Evolutionary conservation across 441 rosid species (phyloP).

Genomic region (Sinapis alba): DNA sequence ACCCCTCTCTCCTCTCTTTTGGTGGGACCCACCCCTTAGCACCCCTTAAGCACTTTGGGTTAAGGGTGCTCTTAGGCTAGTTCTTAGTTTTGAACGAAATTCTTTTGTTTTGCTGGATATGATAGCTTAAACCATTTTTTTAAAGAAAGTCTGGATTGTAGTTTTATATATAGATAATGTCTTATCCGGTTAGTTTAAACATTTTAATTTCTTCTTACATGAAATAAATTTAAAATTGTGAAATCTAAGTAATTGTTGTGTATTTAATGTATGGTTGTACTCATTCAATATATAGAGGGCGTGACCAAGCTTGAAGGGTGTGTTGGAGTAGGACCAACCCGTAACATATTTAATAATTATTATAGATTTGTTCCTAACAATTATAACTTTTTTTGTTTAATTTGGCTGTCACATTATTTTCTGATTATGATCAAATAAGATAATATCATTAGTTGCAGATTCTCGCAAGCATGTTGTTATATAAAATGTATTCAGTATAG

Average conservation of each 20-base stretch:
- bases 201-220: background rate
- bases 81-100: background rate
- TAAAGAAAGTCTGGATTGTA: background rate
- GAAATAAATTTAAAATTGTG: background rate
- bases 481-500: background rate
- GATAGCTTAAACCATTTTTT: background rate
- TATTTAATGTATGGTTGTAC: constrained; percentile 9
- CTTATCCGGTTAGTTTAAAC: background rate
- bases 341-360: background rate
- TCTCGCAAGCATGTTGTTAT: constrained; percentile 2
- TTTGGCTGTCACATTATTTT: constrained; percentile 37
- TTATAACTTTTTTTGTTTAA: background rate
- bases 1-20: too few species aligned
- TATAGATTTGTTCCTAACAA: background rate
- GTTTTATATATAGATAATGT: background rate
- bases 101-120: background rate
- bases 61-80: too few species aligned
- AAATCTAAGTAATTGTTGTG: background rate
- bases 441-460: constrained; percentile 28
- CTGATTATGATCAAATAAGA: constrained; percentile 34
- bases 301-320: constrained; percentile 23
- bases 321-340: constrained; percentile 37
- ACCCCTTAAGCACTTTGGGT: too few species aligned
- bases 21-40: too few species aligned
- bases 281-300: constrained; percentile 29